phyloP scores from a whole-genome alignment of 768 basidiomycete species.

The Hygrophorus russula region DNA sequence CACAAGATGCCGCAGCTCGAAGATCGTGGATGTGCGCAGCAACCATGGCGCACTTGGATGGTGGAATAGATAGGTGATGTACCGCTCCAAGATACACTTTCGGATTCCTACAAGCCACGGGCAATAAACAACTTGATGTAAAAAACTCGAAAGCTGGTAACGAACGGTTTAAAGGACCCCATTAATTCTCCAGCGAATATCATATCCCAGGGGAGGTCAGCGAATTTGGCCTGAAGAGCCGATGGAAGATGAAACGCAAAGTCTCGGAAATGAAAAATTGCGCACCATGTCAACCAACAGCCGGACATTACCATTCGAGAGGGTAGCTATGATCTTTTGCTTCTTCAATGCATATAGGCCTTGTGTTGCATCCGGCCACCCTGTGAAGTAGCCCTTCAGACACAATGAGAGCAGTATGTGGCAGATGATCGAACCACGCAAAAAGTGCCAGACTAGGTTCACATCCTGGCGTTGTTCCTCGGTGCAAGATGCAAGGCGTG shows the following conservation, averaged over 20 bases:
- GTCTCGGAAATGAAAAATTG: background rate
- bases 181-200: conserved; percentile 54
- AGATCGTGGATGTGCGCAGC: conserved; percentile 53
- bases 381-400: conserved; percentile 18
- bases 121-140: background rate
- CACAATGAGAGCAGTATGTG: background rate
- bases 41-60: conserved; percentile 49
- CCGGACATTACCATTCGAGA: conserved; percentile 57
- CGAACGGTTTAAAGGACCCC: conserved; percentile 55
- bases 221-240: conserved; percentile 43
- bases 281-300: conserved; percentile 51
- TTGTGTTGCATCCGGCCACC: conserved; percentile 43
- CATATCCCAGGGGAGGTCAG: conserved; percentile 52
- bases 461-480: conserved; percentile 31
- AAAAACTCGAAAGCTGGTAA: conserved; percentile 4
- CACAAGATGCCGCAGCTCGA: conserved; percentile 36
- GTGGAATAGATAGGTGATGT: conserved; percentile 36
- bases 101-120: conserved; percentile 29
- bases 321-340: conserved; percentile 33
- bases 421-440: conserved; percentile 29
- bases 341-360: conserved; percentile 43
- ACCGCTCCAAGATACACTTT: conserved; percentile 39
- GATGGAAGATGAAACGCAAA: background rate
- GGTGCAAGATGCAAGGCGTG: conserved; percentile 35
- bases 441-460: conserved; percentile 48